Evolutionary conservation across 139 green algal species (phyloP).

Genomic region (Chlamydomonas eustigma): DNA sequence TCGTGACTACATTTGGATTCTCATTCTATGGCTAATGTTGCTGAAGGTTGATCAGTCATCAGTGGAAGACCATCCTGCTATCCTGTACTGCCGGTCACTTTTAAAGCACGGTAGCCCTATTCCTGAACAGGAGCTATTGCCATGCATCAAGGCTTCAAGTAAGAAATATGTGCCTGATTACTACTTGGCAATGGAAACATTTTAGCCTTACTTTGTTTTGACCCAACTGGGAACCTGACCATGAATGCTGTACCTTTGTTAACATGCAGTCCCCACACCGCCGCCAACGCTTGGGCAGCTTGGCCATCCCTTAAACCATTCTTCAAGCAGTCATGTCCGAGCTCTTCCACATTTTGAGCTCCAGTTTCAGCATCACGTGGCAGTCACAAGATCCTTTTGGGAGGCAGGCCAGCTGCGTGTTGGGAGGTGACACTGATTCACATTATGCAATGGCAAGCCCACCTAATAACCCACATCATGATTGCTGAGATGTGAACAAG

Average conservation of each 20-base stretch:
- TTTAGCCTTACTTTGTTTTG: too few species aligned
- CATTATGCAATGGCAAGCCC: too few species aligned
- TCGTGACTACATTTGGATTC: too few species aligned
- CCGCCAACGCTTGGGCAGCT: constrained; percentile 4
- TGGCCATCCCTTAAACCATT: constrained; percentile 60
- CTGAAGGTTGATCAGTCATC: constrained; percentile 26
- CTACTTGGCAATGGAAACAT: too few species aligned
- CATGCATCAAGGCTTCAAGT: constrained; percentile 27
- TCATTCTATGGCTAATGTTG: too few species aligned
- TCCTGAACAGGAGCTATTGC: constrained; percentile 44
- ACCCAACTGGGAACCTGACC: too few species aligned
- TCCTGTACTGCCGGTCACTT: constrained; percentile 71
- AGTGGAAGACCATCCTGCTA: constrained; percentile 59
- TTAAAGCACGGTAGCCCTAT: constrained; percentile 32
- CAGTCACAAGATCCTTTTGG: constrained; percentile 41
- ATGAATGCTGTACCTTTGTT: too few species aligned
- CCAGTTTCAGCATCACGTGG: constrained; percentile 69
- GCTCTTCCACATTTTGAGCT: constrained; percentile 82
- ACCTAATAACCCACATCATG: too few species aligned
- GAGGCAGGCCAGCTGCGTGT: constrained; percentile 44
- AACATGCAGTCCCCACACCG: constrained; percentile 15
- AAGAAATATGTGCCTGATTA: too few species aligned
- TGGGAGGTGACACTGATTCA: constrained; percentile 14
- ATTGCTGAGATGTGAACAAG: too few species aligned
- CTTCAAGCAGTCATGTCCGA: constrained; percentile 63